These are phyloP conservation scores for Diplocarpon mali DNA, from an alignment of 2,329 filamentous ascomycete genomes.

Conservation along the genomic window DNA sequence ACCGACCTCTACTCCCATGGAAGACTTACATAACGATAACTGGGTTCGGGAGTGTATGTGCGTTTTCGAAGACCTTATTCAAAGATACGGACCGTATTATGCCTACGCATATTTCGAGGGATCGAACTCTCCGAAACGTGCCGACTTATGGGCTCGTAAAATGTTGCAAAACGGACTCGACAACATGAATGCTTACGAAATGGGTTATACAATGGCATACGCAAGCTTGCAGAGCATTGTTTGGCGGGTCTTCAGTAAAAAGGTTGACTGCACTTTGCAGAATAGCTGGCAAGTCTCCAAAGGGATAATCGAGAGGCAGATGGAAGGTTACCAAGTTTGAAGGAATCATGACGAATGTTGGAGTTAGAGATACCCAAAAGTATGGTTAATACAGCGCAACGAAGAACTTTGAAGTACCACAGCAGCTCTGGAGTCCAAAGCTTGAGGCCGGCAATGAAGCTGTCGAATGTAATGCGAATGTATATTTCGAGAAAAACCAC, in stretches of 20 bases:
- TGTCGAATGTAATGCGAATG: neutral
- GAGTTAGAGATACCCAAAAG: neutral
- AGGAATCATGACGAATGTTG: too few relatives aligned
- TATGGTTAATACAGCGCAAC: neutral
- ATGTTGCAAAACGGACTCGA: constrained; percentile 17
- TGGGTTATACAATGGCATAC: constrained; percentile 21
- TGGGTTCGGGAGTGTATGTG: constrained; percentile 20
- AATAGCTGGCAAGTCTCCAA: constrained; percentile 18
- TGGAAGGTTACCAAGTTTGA: constrained; percentile 13
- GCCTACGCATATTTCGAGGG: constrained; percentile 17
- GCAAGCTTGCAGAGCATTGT: constrained; percentile 23
- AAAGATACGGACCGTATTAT: constrained; percentile 21
- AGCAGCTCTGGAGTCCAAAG: neutral
- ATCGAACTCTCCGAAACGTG: constrained; percentile 1
- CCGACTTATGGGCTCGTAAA: constrained; percentile 13
- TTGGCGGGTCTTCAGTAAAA: constrained; percentile 19
- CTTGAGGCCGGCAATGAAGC: neutral
- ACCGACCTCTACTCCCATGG: constrained; percentile 1
- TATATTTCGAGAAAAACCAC: too few relatives aligned
- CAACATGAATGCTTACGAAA: constrained; percentile 21
- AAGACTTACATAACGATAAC: constrained; percentile 10
- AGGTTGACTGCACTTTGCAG: constrained; percentile 9
- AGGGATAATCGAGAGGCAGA: constrained; percentile 15
- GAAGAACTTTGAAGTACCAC: neutral
- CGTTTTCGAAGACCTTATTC: constrained; percentile 21